Conservation (phyloP, 164 flowering plant species). For the Protea cynaroides region DNA sequence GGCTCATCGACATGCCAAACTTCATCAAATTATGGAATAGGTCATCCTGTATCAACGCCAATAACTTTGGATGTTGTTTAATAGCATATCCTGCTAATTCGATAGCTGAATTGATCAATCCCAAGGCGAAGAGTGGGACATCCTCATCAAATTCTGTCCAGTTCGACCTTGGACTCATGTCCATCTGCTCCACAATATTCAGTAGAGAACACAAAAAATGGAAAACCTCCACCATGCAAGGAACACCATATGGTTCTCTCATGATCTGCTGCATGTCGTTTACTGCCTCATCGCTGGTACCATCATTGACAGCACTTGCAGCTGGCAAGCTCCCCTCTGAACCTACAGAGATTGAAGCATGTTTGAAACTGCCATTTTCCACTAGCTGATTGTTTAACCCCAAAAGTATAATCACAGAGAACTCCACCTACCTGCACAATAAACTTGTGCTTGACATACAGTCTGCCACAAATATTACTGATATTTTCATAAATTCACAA, state of each 20-base stretch:
- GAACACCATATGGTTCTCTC: slow-evolving; percentile 34
- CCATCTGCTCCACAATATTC: slow-evolving; percentile 29
- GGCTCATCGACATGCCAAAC: slow-evolving; percentile 37
- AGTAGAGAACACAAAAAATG: slow-evolving; percentile 33
- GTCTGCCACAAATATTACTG: no score
- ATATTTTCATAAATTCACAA: no score
- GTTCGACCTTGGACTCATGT: slow-evolving; percentile 26
- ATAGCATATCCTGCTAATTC: slow-evolving; percentile 32
- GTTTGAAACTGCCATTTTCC: slow-evolving; percentile 15
- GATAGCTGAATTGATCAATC: slow-evolving; percentile 36
- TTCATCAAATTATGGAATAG: slow-evolving; percentile 34
- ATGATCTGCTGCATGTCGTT: slow-evolving; percentile 21
- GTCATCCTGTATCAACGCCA: slow-evolving; percentile 33
- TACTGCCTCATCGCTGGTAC: slow-evolving; percentile 10
- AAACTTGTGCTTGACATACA: slow-evolving; percentile 18
- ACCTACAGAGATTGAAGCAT: slow-evolving; percentile 15
- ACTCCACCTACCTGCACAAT: slow-evolving; percentile 18
- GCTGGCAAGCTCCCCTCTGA: slow-evolving; percentile 14
- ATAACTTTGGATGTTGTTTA: slow-evolving; percentile 24
- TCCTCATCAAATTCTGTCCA: slow-evolving; percentile 37
- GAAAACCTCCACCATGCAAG: slow-evolving; percentile 43
- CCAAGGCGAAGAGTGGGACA: slow-evolving; percentile 39
- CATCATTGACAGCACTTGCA: slow-evolving; percentile 14
- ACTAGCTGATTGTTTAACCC: slow-evolving; percentile 18
- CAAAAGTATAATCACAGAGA: slow-evolving; percentile 14